phyloP scores from a whole-genome alignment of 352 stramenopile genomes.

The Aphanomyces euteiches region DNA sequence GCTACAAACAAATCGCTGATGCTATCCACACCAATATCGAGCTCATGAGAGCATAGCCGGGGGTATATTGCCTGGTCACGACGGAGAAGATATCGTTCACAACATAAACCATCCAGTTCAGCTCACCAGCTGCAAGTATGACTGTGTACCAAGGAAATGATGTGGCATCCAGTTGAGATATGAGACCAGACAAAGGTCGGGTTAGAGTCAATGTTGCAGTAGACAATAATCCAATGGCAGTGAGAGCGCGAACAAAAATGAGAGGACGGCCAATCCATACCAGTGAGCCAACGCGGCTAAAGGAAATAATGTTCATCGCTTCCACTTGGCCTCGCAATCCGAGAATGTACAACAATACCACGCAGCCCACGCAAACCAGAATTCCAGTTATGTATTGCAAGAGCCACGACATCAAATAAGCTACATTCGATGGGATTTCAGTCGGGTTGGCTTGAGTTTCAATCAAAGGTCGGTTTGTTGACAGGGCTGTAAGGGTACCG shows the following conservation, averaged over 20 bases:
- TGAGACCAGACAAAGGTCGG: neutral
- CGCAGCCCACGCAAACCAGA: neutral
- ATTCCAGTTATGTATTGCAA: slow-evolving; percentile 3
- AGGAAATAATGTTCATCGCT: neutral
- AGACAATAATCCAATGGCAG: neutral
- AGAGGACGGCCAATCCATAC: neutral
- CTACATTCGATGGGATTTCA: slow-evolving; percentile 3
- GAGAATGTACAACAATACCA: slow-evolving; percentile 11
- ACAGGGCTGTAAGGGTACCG: slow-evolving; percentile 1
- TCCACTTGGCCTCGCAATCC: slow-evolving; percentile 10
- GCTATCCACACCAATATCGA: neutral
- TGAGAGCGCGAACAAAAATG: neutral
- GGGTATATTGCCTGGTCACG: neutral
- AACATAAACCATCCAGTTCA: slow-evolving; percentile 2
- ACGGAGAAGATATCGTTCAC: neutral
- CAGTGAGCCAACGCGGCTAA: slow-evolving; percentile 11
- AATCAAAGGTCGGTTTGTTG: neutral
- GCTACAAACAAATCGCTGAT: neutral
- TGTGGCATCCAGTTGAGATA: neutral
- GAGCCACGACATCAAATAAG: neutral
- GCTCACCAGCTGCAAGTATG: slow-evolving; percentile 1
- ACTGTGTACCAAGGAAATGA: neutral
- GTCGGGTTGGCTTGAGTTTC: neutral
- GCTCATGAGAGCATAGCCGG: neutral
- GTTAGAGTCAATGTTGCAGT: neutral